Conservation (phyloP, 1,284 basidiomycete species). For the Cryptococcus maquisensis region DNA sequence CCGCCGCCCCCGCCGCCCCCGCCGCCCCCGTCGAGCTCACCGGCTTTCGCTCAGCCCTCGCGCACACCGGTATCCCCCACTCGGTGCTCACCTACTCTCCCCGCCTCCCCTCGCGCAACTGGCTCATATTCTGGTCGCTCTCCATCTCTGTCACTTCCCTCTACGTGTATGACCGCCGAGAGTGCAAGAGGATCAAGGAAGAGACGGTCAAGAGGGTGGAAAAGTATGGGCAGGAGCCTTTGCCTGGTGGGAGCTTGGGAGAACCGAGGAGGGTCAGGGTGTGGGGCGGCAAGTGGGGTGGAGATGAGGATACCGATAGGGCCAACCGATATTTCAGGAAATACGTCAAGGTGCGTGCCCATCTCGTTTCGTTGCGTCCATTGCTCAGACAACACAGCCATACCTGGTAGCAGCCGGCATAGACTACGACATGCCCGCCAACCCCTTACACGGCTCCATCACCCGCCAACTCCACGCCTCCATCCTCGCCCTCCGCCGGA, state of each 20-base stretch:
- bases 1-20: not conserved
- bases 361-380: not conserved
- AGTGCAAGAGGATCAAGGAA: conserved; percentile 71
- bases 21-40: conserved; percentile 18
- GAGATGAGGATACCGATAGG: conserved; percentile 86
- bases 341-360: conserved; percentile 61
- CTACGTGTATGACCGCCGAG: conserved; percentile 77
- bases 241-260: conserved; percentile 58
- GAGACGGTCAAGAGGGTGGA: conserved; percentile 77
- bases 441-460: conserved; percentile 80
- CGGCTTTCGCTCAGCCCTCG: conserved; percentile 45
- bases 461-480: conserved; percentile 53
- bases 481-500: conserved; percentile 53
- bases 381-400: conserved; percentile 57
- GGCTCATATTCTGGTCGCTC: conserved; percentile 76
- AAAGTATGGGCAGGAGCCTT: conserved; percentile 64
- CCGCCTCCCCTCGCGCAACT: conserved; percentile 78
- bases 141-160: conserved; percentile 66
- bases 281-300: conserved; percentile 85
- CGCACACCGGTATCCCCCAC: conserved; percentile 52
- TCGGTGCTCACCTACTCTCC: conserved; percentile 51
- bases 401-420: conserved; percentile 88
- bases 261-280: conserved; percentile 77
- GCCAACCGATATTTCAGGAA: conserved; percentile 97
- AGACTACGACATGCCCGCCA: conserved; percentile 80